Base-by-base conservation (phyloP, 768 basidiomycete species). In the Termitomyces sp. region DNA sequence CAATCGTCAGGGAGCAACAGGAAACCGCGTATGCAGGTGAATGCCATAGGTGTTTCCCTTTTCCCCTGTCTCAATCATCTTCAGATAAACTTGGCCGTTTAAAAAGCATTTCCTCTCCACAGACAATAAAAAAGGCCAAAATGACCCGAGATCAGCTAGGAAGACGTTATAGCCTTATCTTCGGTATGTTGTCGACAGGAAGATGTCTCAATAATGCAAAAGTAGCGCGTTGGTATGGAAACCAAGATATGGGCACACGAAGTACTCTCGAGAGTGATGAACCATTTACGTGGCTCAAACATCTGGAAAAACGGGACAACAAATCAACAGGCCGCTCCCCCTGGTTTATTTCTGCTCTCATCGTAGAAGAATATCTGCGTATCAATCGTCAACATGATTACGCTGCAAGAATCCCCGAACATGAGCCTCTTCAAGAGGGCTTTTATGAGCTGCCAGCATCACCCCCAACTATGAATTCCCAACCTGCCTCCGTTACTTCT, bases 231-330 rank as follows among this genome's bases (percentile, higher is more conserved):
- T 92, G 90, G 90, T 82, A 84, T 62, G 67, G 72, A n/a, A 68
- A 70, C 32, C 82, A 83, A 56, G 78, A 80, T 32, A 63, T 70
- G 9, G 63, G 74, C n/a, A 69, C 79, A 9, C 80, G 74, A 57
- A 68, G 73, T n/a, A 74, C 79, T 28, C 66, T 91, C 26, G 87
- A 87, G 55, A 77, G 78, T 53, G 78, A 80, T 0, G 90, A 92
- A 65, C 87, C 89, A 7, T 74, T 87, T 47, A 83, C 84, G 7
- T 92, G 89, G 90, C 71, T 90, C 30, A 87, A 83, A 63, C 86
- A 90, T 60, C 72, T 83, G 49, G 80, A 85, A 48, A 82, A 75
- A 59, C 76, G 67, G 54, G 69, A 69, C 41, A 67, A 63, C 46
- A 72, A 65, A 50, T 60, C 63, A 36, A 59, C 62, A 28, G 61